Evolutionary conservation across 139 green algal species (phyloP).

Genomic region (Raphidocelis subcapitata): DNA sequence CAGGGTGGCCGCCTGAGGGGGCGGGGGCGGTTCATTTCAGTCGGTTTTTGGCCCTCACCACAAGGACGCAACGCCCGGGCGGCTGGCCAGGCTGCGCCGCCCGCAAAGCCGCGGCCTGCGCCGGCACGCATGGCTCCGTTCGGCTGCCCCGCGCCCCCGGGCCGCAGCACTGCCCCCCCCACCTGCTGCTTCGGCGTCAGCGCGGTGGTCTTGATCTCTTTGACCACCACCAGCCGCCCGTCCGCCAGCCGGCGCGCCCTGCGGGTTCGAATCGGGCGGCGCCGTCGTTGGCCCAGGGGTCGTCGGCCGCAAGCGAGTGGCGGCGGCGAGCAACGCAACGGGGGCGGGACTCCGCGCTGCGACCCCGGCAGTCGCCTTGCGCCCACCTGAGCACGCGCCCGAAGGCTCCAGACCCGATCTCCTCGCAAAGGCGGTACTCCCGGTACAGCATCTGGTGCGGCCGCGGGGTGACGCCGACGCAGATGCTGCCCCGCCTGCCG

Average conservation of each 20-base stretch:
- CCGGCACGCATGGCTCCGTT: too few relatives aligned
- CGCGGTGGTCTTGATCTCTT: constrained; percentile 47
- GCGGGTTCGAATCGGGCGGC: too few relatives aligned
- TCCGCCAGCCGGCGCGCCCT: constrained; percentile 28
- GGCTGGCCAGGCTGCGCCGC: too few relatives aligned
- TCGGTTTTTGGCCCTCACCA: too few relatives aligned
- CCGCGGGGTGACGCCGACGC: constrained; percentile 9
- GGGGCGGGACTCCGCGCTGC: neutral
- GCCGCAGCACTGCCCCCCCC: too few relatives aligned
- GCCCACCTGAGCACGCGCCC: constrained; percentile 36
- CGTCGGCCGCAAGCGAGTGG: too few relatives aligned
- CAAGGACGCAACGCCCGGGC: too few relatives aligned
- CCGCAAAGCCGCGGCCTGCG: too few relatives aligned
- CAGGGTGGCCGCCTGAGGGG: constrained; percentile 19
- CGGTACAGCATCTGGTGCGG: constrained; percentile 32
- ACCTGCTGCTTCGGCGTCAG: constrained; percentile 21
- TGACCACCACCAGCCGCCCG: constrained; percentile 49
- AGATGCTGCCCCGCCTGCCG: constrained; percentile 7
- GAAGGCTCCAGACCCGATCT: constrained; percentile 58
- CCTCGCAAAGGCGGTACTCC: constrained; percentile 37
- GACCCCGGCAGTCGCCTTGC: neutral
- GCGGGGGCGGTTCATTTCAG: too few relatives aligned
- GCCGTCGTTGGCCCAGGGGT: neutral
- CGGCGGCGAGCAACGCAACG: constrained; percentile 8
- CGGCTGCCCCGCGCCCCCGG: too few relatives aligned